Conservation (phyloP, 352 stramenopile species). For the Phytophthora melonis region DNA sequence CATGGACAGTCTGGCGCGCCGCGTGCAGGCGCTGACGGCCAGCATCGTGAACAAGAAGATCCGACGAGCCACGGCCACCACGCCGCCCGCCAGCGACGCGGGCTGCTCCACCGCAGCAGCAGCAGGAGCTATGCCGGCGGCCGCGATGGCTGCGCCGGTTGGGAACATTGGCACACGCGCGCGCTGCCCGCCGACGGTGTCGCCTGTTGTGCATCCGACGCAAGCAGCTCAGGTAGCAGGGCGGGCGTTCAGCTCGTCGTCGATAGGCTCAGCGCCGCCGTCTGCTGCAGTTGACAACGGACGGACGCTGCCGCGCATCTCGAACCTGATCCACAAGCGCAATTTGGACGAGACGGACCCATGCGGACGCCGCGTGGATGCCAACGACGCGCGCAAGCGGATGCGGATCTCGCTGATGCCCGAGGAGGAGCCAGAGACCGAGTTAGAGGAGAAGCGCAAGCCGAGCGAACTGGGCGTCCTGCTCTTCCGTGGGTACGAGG, state of each 20-base stretch:
- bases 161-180: not conserved
- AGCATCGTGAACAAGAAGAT: conserved; percentile 91
- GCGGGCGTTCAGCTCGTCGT: conserved; percentile 23
- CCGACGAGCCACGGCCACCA: conserved; percentile 49
- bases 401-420: conserved; percentile 32
- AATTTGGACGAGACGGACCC: conserved; percentile 44
- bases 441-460: conserved; percentile 39
- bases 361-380: not conserved
- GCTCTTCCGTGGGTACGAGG: conserved; percentile 70
- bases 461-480: conserved; percentile 53
- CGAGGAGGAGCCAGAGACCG: conserved; percentile 17
- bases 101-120: not conserved
- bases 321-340: conserved; percentile 53
- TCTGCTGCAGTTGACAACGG: conserved; percentile 16
- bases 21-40: conserved; percentile 81
- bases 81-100: conserved; percentile 8
- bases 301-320: conserved; percentile 41
- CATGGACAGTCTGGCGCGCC: conserved; percentile 77
- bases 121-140: too few species aligned
- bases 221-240: conserved; percentile 8
- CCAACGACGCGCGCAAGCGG: conserved; percentile 23
- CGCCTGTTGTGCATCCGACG: conserved; percentile 26
- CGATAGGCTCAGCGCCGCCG: not conserved
- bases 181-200: conserved; percentile 26
- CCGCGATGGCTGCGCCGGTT: too few species aligned